These are phyloP conservation scores for Austroboletus novae-zelandiae DNA, from an alignment of 1,284 basidiomycete species.

Conservation along the genomic window DNA sequence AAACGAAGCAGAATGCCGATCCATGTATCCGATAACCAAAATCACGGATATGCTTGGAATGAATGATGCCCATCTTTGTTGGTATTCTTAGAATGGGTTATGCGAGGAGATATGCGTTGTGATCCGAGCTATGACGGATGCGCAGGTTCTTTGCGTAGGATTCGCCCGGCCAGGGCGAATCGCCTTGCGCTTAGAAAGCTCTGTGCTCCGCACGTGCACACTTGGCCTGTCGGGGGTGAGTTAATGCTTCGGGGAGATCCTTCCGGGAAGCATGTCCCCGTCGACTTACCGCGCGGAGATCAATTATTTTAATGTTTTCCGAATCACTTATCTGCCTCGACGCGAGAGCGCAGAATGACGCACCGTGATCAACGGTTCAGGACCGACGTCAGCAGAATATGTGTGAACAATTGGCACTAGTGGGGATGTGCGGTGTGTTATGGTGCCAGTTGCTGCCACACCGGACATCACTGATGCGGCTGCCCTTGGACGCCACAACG, in stretches of 20 bases:
- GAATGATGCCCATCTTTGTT: not conserved
- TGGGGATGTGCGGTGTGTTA: not conserved
- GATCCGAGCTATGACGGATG: slow-evolving; percentile 5
- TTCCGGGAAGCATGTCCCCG: slow-evolving; percentile 1
- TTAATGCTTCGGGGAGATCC: not conserved
- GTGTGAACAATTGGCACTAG: not conserved
- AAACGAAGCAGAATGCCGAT: slow-evolving; percentile 1
- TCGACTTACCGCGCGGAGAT: slow-evolving; percentile 4
- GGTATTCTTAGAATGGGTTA: not conserved
- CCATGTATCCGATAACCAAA: slow-evolving; percentile 3
- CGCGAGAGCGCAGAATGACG: slow-evolving; percentile 10
- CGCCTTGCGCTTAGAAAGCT: slow-evolving; percentile 8
- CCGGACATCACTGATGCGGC: slow-evolving; percentile 1
- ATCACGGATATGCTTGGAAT: not conserved
- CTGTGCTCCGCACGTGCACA: not conserved
- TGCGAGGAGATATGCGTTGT: not conserved
- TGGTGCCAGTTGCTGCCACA: no score
- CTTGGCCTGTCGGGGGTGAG: not conserved
- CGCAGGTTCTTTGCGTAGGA: slow-evolving; percentile 4
- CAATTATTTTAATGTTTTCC: not conserved
- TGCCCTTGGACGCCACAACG: slow-evolving; percentile 7
- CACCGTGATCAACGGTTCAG: not conserved
- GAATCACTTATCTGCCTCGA: not conserved
- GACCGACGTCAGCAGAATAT: slow-evolving; percentile 9
- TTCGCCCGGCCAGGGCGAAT: slow-evolving; percentile 10